Percentiles rank a stretch among this genome's conserved stretches.
Conservation (phyloP, 257 asterid genomes). For the Petrea volubilis region DNA sequence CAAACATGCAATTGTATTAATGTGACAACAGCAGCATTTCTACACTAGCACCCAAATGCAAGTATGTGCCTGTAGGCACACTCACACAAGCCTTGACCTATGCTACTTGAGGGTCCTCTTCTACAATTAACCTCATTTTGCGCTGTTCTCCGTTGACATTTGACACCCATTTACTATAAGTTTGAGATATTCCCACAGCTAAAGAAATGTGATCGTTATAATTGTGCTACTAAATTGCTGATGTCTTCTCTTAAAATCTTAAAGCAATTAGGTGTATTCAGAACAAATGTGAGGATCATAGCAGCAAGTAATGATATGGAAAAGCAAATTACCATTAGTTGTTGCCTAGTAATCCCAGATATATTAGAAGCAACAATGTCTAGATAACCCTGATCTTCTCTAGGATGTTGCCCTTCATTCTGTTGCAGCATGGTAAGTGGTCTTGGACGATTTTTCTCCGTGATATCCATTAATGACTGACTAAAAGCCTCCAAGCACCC, state of each 20-base stretch:
- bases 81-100: not conserved
- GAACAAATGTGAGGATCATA: not conserved
- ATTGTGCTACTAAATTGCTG: not conserved
- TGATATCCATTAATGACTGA: constrained; percentile 50
- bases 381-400: constrained; percentile 38
- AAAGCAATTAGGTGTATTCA: constrained; percentile 8
- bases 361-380: constrained; percentile 55
- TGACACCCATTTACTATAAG: not conserved
- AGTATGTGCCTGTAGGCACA: not conserved
- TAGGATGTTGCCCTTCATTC: constrained; percentile 37
- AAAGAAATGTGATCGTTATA: not conserved
- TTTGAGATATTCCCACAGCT: not conserved
- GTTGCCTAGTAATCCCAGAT: constrained; percentile 73
- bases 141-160: not conserved
- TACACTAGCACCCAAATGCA: constrained; percentile 9
- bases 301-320: not conserved
- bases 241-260: not conserved
- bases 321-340: constrained; percentile 58
- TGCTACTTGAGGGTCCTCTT: not conserved
- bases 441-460: constrained; percentile 42
- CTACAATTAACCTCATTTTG: not conserved
- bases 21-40: not conserved
- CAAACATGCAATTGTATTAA: constrained; percentile 14
- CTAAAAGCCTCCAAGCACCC: constrained; percentile 70
- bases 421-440: constrained; percentile 39